Percentiles rank a stretch among this genome's conserved stretches.
phyloP scores from a whole-genome alignment of 768 basidiomycete genomes.

The Russula foetens region DNA sequence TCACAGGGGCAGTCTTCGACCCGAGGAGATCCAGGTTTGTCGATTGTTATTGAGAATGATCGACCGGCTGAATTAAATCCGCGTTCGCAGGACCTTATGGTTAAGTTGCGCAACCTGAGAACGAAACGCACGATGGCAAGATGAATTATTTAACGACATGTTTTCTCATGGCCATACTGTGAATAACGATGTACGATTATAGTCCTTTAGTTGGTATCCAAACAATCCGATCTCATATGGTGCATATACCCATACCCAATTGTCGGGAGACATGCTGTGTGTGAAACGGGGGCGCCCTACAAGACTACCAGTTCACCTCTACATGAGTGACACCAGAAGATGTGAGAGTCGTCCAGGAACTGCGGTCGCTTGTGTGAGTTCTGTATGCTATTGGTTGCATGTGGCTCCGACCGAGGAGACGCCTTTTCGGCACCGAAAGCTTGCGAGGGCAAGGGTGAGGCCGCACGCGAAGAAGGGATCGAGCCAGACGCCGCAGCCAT shows the following conservation, averaged over 20 bases:
- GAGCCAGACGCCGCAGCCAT: constrained; percentile 36
- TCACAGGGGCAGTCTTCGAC: constrained; percentile 50
- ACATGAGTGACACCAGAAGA: constrained; percentile 86
- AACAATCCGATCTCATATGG: constrained; percentile 3
- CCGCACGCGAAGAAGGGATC: constrained; percentile 41
- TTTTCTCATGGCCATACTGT: constrained; percentile 20
- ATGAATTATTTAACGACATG: constrained; percentile 10
- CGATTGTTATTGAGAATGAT: neutral
- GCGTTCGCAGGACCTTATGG: constrained; percentile 30
- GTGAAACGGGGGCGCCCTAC: constrained; percentile 25
- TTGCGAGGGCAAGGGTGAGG: constrained; percentile 39
- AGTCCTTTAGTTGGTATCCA: constrained; percentile 3
- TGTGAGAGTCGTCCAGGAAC: constrained; percentile 81
- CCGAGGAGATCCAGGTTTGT: constrained; percentile 67
- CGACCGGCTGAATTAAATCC: constrained; percentile 1
- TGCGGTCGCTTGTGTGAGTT: constrained; percentile 41
- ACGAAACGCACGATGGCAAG: constrained; percentile 36
- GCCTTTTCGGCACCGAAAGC: constrained; percentile 25
- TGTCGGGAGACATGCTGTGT: neutral
- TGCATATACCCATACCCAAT: constrained; percentile 3
- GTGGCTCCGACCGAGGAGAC: constrained; percentile 4
- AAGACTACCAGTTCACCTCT: constrained; percentile 74
- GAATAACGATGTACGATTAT: constrained; percentile 18
- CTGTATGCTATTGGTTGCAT: neutral
- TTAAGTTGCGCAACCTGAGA: constrained; percentile 46